Evolutionary conservation across 257 asterid genomes (phyloP).

Genomic region (Capsicum chinense): DNA sequence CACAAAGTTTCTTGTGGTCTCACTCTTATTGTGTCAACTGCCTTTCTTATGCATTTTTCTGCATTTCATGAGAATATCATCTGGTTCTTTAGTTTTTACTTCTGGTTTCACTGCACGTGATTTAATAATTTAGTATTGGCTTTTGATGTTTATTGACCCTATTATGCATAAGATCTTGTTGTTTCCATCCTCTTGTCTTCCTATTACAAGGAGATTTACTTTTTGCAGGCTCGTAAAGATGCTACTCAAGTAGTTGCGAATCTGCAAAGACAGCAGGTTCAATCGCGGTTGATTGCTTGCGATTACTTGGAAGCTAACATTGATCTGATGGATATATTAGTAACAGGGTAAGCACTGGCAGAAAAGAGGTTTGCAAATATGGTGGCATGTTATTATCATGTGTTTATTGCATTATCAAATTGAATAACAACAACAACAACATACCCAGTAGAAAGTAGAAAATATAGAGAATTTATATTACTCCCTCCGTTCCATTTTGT

Average conservation of each 20-base stretch:
- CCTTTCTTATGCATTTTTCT: neutral
- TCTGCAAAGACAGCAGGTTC: slow-evolving; percentile 98
- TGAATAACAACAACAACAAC: neutral
- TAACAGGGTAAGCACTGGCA: slow-evolving; percentile 65
- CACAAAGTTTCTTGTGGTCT: neutral
- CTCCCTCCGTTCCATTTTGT: too few species aligned
- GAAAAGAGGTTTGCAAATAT: neutral
- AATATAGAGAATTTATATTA: too few species aligned
- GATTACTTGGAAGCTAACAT: slow-evolving; percentile 90
- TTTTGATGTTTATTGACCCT: slow-evolving; percentile 16
- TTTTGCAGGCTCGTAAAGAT: slow-evolving; percentile 88
- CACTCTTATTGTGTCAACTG: neutral
- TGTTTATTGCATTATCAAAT: neutral
- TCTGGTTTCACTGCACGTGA: slow-evolving; percentile 3
- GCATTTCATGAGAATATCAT: neutral
- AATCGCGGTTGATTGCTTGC: slow-evolving; percentile 90
- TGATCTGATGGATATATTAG: slow-evolving; percentile 82
- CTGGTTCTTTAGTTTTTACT: neutral
- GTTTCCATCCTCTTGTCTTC: neutral
- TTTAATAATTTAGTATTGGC: neutral
- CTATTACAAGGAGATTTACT: slow-evolving; percentile 16
- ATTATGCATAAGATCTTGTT: slow-evolving; percentile 21
- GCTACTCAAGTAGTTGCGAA: slow-evolving; percentile 97
- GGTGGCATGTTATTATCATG: neutral
- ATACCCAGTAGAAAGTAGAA: too few species aligned